Conservation (phyloP, 768 basidiomycete species). For the Lyophyllum shimeji region DNA sequence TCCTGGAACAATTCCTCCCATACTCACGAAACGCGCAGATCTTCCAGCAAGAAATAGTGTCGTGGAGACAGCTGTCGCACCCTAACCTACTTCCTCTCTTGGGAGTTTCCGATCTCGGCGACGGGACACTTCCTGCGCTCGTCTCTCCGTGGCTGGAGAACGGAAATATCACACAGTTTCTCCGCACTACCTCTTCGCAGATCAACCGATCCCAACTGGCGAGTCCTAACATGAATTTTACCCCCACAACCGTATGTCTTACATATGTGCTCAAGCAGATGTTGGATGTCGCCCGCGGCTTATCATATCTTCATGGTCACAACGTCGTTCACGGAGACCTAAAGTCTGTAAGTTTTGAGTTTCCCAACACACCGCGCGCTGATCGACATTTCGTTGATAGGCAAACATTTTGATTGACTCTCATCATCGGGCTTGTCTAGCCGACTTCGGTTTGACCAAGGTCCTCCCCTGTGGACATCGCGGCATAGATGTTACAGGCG, state of each 20-base stretch:
- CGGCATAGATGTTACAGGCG: not conserved
- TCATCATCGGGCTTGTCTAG: not conserved
- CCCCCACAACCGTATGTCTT: not conserved
- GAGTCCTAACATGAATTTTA: not conserved
- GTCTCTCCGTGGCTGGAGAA: not conserved
- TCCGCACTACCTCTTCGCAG: not conserved
- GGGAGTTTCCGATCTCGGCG: not conserved
- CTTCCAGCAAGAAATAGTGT: not conserved
- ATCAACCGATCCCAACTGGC: not conserved
- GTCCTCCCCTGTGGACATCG: not conserved
- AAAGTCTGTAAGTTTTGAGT: not conserved
- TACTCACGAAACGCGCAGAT: not conserved
- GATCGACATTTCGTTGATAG: not conserved
- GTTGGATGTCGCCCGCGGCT: not conserved
- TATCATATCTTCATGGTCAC: conserved; percentile 6
- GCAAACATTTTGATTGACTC: conserved; percentile 9
- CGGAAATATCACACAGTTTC: conserved; percentile 1
- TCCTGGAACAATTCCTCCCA: not conserved
- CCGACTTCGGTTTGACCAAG: conserved; percentile 7
- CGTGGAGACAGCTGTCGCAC: not conserved
- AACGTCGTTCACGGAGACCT: conserved; percentile 6
- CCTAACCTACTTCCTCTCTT: conserved; percentile 3
- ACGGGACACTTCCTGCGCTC: not conserved
- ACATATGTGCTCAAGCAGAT: not conserved
- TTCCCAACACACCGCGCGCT: not conserved